These are phyloP conservation scores for Yamadazyma kanchanaburiensis DNA, from an alignment of 1,139 yeast genomes.

Conservation along the genomic window DNA sequence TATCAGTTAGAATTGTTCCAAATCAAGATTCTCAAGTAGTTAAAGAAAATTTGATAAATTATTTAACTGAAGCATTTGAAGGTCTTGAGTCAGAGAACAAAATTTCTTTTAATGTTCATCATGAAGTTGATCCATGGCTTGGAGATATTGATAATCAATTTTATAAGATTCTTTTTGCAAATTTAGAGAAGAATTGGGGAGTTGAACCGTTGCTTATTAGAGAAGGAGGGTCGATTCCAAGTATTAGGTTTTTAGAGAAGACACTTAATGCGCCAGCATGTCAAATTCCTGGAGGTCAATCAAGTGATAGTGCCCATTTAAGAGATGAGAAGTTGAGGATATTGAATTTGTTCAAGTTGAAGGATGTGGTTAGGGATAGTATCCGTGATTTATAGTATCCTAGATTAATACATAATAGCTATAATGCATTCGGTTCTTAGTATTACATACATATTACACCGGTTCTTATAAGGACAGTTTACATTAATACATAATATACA, in stretches of 20 bases:
- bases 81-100: constrained; percentile 57
- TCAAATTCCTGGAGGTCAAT: constrained; percentile 95
- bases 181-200: constrained; percentile 62
- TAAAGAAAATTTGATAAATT: constrained; percentile 46
- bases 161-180: constrained; percentile 60
- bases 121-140: constrained; percentile 95
- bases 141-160: constrained; percentile 80
- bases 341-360: constrained; percentile 70
- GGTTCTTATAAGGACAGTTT: too few species aligned
- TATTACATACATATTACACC: constrained; percentile 1
- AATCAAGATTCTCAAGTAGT: constrained; percentile 68
- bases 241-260: constrained; percentile 80
- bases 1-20: constrained; percentile 87
- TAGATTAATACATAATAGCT: neutral
- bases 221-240: constrained; percentile 97
- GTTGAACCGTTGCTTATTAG: constrained; percentile 77
- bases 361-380: constrained; percentile 59
- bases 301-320: constrained; percentile 91
- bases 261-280: constrained; percentile 85
- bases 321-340: constrained; percentile 82
- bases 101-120: constrained; percentile 56
- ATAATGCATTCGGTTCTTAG: too few species aligned
- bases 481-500: too few species aligned
- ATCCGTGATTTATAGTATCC: constrained; percentile 17
- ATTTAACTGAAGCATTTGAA: constrained; percentile 32